Evolutionary conservation across 495 filamentous ascomycete species (phyloP).

Genomic region (Elasticomyces elasticus): DNA sequence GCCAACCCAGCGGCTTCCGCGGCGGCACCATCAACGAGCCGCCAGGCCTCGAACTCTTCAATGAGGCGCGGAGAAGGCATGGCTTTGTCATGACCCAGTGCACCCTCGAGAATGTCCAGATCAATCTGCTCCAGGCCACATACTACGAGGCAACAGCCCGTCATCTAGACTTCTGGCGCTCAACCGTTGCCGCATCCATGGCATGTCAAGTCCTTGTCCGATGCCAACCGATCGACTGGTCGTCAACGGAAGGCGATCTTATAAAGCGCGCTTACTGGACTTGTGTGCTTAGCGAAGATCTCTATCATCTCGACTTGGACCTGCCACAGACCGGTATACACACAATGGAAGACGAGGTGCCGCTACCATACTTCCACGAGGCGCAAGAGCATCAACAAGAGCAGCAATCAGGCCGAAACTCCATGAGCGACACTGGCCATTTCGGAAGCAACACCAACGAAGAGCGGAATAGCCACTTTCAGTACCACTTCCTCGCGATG

Average conservation of each 20-base stretch:
- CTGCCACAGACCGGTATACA: conserved; percentile 44
- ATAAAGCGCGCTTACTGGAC: conserved; percentile 50
- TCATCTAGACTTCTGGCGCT: conserved; percentile 48
- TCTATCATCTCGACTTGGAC: conserved; percentile 46
- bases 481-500: conserved; percentile 48
- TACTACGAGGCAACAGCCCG: conserved; percentile 19
- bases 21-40: conserved; percentile 40
- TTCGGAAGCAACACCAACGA: not conserved
- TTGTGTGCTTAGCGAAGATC: conserved; percentile 48
- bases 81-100: conserved; percentile 47
- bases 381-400: conserved; percentile 33
- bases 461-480: conserved; percentile 35
- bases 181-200: conserved; percentile 42
- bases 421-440: not conserved
- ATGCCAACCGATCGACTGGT: conserved; percentile 42
- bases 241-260: conserved; percentile 39
- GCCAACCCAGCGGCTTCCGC: conserved; percentile 42
- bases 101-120: conserved; percentile 49
- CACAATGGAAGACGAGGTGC: conserved; percentile 40
- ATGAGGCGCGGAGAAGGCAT: conserved; percentile 48
- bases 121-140: conserved; percentile 37
- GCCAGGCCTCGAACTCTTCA: conserved; percentile 49
- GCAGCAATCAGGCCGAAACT: not conserved
- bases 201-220: conserved; percentile 44
- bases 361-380: conserved; percentile 43